Evolutionary conservation across 2,329 filamentous ascomycete genomes (phyloP), one percentile per base, ranked within the genome.

Genomic region (Claviceps sp.): DNA sequence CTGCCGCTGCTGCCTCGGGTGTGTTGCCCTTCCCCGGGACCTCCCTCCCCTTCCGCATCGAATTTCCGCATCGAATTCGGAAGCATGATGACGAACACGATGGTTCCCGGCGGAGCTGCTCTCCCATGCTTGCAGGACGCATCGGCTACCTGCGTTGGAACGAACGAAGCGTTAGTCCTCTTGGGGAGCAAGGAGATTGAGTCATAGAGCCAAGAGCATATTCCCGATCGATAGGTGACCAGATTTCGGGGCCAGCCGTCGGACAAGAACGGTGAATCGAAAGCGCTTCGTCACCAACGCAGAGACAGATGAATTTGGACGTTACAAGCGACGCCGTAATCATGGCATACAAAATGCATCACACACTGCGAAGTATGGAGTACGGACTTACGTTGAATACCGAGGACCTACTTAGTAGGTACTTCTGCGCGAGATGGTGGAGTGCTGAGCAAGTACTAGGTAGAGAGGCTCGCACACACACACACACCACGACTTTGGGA

Each of bases 401-500:
- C 40, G 11, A 42, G 40, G 9, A 13, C 40, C 40, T 42, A 20
- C 40, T 14, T 16, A 8, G 38, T 41, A 18, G 16, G 42, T 26
- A 42, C 40, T 45, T 45, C 22, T 45, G 22, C 20, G 26, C 44
- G 34, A 46, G 13, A 34, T 37, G 44, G 44, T 34, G 44, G 44
- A 46, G 44, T 46, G 26, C 26, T 22, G 43, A 16, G 43, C 26
- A 46, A 47, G 26, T n/a, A 45, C 6, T 16, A 45, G n/a, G n/a
- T n/a, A n/a, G 24, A 43, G 41, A 45, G 11, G n/a, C 44, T n/a
- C 20, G 22, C 11, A 30, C 43, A 11, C 43, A 34, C 24, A 37
- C 45, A 46, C 49, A 30, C 48, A 53, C 51, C 26, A 52, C 37
- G 37, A 46, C 37, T 24, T 50, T 37, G 37, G 42, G 51, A 30